phyloP scores from a whole-genome alignment of 2,329 filamentous ascomycete genomes.

The Rachicladosporium sp. region DNA sequence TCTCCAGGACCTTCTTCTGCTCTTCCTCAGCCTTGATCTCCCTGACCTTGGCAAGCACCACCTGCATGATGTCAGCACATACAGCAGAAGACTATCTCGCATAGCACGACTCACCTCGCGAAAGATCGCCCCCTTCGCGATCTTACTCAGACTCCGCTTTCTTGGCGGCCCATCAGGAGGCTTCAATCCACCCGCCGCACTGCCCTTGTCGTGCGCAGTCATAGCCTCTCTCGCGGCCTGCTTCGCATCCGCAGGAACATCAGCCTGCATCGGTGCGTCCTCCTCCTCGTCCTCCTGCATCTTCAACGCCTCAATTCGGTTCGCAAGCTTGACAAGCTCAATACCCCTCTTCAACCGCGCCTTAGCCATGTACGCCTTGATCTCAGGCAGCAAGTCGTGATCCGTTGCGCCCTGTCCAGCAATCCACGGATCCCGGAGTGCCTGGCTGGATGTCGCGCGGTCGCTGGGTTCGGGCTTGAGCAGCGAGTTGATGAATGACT shows the following conservation, averaged over 20 bases:
- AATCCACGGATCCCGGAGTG: conserved; percentile 50
- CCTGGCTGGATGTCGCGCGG: conserved; percentile 53
- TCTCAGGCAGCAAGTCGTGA: conserved; percentile 94
- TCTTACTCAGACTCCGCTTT: conserved; percentile 44
- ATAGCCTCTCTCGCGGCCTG: conserved; percentile 40
- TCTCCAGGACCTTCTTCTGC: conserved; percentile 16
- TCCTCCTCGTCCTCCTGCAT: conserved; percentile 83
- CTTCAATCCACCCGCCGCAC: conserved; percentile 10
- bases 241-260: conserved; percentile 50
- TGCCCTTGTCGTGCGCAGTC: conserved; percentile 16
- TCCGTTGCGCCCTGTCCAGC: conserved; percentile 83
- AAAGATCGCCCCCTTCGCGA: conserved; percentile 66
- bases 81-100: not conserved
- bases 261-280: conserved; percentile 45
- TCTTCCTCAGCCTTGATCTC: conserved; percentile 85
- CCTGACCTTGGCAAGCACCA: conserved; percentile 77
- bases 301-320: conserved; percentile 89
- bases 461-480: conserved; percentile 67
- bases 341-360: conserved; percentile 85
- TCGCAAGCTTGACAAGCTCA: conserved; percentile 89
- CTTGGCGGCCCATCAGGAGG: conserved; percentile 14
- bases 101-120: conserved; percentile 50
- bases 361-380: conserved; percentile 85
- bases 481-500: conserved; percentile 78
- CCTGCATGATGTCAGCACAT: conserved; percentile 12